A percentile compares a stretch with the other conserved stretches of the same genome.
Evolutionary conservation across 345 rosid species (phyloP).

Genomic region (Eutrema japonicum): DNA sequence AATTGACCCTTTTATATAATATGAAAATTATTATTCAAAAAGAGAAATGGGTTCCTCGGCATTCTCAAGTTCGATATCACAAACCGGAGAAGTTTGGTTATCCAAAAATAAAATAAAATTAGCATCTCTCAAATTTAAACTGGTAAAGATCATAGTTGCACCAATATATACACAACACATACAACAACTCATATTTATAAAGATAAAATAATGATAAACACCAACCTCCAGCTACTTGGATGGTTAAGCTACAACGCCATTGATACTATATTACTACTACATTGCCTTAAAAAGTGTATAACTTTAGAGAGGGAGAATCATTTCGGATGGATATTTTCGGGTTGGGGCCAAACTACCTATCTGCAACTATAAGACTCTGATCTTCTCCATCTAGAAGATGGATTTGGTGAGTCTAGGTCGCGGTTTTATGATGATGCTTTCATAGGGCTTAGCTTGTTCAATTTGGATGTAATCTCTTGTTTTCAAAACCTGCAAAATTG

Average conservation of each 20-base stretch:
- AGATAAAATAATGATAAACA: slow-evolving; percentile 32
- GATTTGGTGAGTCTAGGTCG: slow-evolving; percentile 84
- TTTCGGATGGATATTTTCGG: slow-evolving; percentile 27
- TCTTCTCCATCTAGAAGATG: slow-evolving; percentile 53
- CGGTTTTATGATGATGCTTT: slow-evolving; percentile 66
- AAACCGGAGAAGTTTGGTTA: slow-evolving; percentile 2
- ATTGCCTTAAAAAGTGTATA: slow-evolving; percentile 15
- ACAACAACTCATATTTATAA: slow-evolving; percentile 38
- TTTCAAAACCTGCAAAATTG: slow-evolving; percentile 73
- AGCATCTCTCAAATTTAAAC: slow-evolving; percentile 41
- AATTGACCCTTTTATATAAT: too few relatives aligned
- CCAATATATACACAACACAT: slow-evolving; percentile 43
- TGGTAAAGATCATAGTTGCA: slow-evolving; percentile 38
- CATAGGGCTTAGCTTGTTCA: slow-evolving; percentile 78
- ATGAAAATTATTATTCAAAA: neutral
- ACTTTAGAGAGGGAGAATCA: slow-evolving; percentile 25
- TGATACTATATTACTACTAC: slow-evolving; percentile 36
- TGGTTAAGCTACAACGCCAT: slow-evolving; percentile 36
- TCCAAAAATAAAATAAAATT: slow-evolving; percentile 29
- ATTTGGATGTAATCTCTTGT: slow-evolving; percentile 91
- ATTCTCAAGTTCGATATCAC: slow-evolving; percentile 17
- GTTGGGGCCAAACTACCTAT: slow-evolving; percentile 41
- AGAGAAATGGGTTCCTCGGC: neutral
- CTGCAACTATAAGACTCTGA: slow-evolving; percentile 40
- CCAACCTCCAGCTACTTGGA: slow-evolving; percentile 33